Evolutionary conservation across 176 grass and related monocot species (phyloP), one percentile per base, ranked within the genome.

Genomic region (Pharus latifolius): DNA sequence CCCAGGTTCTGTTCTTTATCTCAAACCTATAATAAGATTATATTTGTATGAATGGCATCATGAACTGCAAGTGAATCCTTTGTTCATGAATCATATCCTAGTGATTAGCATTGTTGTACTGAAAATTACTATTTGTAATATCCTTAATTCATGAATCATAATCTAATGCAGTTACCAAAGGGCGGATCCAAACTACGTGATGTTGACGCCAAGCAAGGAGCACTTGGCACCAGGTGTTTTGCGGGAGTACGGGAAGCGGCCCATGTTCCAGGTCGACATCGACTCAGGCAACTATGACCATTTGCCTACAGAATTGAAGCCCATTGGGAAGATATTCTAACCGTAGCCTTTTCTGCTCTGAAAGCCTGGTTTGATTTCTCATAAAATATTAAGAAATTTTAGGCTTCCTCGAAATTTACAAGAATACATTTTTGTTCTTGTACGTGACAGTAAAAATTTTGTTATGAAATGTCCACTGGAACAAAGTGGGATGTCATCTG

Each of bases 181-280:
- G 73, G 94, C 89, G 0, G 94, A 98, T 80, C 87, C 84, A 6
- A 98, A 98, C 77, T 92, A 98, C 28, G 87, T 93, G 25, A 98
- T 98, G 94, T 41, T 98, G 71, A 88, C 94, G n/a, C 84, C 86
- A n/a, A 98, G 49, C 75, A 98, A 90, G 79, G 89, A 93, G 75
- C 89, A 93, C 63, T 57, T 98, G 49, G 94, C 89, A 54, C 75
- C 80, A 27, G 89, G 75, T 3, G 27, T 92, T 10, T 41, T 88
- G 67, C 75, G 50, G 0, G 51, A 83, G 52, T 77, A 83, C 20
- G 75, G 94, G 47, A 74, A 97, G 83, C 78, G 77, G 65, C 89
- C 89, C 6, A 80, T 98, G 86, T 98, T 90, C 72, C 83, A 90
- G 42, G 78, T 75, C 10, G 81, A 92, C 3, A 75, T 93, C 26